phyloP scores from a whole-genome alignment of 768 basidiomycete genomes.

The Agaricus blazei region DNA sequence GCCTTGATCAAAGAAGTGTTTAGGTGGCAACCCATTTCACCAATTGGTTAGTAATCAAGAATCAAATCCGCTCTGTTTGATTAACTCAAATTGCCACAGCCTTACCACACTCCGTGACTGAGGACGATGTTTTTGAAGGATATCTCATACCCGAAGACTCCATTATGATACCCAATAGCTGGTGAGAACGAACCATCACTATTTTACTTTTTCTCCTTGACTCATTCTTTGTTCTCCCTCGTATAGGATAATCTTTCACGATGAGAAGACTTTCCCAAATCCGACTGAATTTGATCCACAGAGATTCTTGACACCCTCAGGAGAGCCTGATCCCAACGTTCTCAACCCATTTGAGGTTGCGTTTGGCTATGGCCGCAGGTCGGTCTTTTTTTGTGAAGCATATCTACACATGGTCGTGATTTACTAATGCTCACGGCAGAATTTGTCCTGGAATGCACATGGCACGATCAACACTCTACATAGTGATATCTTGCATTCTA shows the following conservation, averaged over 20 bases:
- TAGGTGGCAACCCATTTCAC: slow-evolving; percentile 24
- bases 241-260: slow-evolving; percentile 25
- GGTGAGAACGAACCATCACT: slow-evolving; percentile 15
- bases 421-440: background rate
- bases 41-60: slow-evolving; percentile 20
- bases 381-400: background rate
- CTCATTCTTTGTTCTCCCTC: background rate
- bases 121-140: slow-evolving; percentile 42
- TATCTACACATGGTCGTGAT: no score
- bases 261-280: slow-evolving; percentile 23
- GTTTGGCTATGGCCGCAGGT: slow-evolving; percentile 36
- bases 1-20: slow-evolving; percentile 32
- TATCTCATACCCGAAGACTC: slow-evolving; percentile 40
- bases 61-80: background rate
- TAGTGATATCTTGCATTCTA: slow-evolving; percentile 24
- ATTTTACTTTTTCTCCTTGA: background rate
- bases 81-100: slow-evolving; percentile 11
- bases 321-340: slow-evolving; percentile 21
- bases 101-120: slow-evolving; percentile 27
- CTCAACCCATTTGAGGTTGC: slow-evolving; percentile 28
- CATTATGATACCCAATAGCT: slow-evolving; percentile 28
- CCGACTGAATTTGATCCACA: slow-evolving; percentile 33
- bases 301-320: slow-evolving; percentile 28
- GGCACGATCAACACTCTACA: slow-evolving; percentile 20
- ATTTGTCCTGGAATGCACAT: slow-evolving; percentile 20